Evolutionary conservation across 441 rosid species (phyloP).

Genomic region (Euphorbia schlechtendalii): DNA sequence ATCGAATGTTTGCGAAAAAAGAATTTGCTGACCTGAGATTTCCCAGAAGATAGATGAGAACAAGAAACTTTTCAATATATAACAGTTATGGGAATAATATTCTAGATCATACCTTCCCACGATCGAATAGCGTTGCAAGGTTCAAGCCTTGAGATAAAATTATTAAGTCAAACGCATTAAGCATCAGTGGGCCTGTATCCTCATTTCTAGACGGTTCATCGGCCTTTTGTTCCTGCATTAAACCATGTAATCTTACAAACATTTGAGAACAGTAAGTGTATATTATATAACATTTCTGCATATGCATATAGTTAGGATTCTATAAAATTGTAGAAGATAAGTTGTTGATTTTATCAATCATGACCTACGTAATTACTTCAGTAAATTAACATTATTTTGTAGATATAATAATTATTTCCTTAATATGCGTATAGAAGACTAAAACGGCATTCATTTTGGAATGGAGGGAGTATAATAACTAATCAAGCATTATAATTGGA

Average conservation of each 20-base stretch:
- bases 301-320: conserved; percentile 6
- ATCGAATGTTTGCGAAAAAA: conserved; percentile 1
- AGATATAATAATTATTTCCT: not conserved
- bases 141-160: conserved; percentile 91
- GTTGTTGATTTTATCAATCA: not conserved
- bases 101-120: conserved; percentile 58
- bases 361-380: not conserved
- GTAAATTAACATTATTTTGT: not conserved
- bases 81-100: conserved; percentile 4
- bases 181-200: conserved; percentile 67
- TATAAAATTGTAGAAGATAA: not conserved
- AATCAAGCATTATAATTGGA: conserved; percentile 9
- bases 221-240: conserved; percentile 44
- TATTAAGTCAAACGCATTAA: conserved; percentile 89
- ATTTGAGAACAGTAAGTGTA: no score
- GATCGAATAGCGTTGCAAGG: conserved; percentile 83
- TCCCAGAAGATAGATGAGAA: not conserved
- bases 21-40: conserved; percentile 1
- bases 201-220: conserved; percentile 47
- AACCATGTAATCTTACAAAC: conserved; percentile 8
- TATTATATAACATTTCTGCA: conserved; percentile 6
- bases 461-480: not conserved
- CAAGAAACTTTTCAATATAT: conserved; percentile 2
- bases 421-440: not conserved
- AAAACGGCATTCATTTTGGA: not conserved